These are phyloP conservation scores for Beta macrorhiza DNA, from an alignment of 179 eudicot genomes.

Conservation along the genomic window DNA sequence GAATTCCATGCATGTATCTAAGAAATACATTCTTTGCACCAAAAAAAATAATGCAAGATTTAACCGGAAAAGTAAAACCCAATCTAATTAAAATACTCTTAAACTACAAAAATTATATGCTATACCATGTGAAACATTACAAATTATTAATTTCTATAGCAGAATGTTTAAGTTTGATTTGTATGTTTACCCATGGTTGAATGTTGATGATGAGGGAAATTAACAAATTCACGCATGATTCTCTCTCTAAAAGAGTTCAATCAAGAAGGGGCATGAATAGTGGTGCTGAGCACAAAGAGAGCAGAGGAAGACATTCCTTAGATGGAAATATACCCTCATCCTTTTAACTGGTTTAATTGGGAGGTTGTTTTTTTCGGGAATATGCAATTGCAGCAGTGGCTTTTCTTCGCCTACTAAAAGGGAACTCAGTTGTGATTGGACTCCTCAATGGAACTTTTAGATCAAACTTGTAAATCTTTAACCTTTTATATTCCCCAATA, in stretches of 20 bases:
- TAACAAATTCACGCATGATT: not conserved
- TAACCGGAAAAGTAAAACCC: no score
- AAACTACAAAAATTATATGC: no score
- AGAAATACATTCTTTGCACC: no score
- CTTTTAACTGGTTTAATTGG: conserved; percentile 35
- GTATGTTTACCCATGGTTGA: no score
- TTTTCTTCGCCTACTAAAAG: not conserved
- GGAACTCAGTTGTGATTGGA: conserved; percentile 31
- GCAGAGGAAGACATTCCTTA: conserved; percentile 38
- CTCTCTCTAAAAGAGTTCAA: not conserved
- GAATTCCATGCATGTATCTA: no score
- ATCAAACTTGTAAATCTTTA: not conserved
- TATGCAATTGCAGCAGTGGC: conserved; percentile 27
- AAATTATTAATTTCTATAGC: no score
- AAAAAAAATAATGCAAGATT: no score
- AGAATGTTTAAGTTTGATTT: no score
- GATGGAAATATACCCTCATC: conserved; percentile 37
- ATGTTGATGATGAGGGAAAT: no score
- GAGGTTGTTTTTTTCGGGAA: conserved; percentile 21
- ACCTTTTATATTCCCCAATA: no score
- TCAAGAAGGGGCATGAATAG: conserved; percentile 6
- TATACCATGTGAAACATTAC: no score
- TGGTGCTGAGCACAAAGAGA: not conserved
- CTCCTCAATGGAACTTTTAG: conserved; percentile 28
- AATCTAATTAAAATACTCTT: no score